A percentile compares a stretch with the other conserved stretches of the same genome.
These are phyloP conservation scores for Tricholomella constricta DNA, from an alignment of 768 basidiomycete genomes.

Conservation along the genomic window DNA sequence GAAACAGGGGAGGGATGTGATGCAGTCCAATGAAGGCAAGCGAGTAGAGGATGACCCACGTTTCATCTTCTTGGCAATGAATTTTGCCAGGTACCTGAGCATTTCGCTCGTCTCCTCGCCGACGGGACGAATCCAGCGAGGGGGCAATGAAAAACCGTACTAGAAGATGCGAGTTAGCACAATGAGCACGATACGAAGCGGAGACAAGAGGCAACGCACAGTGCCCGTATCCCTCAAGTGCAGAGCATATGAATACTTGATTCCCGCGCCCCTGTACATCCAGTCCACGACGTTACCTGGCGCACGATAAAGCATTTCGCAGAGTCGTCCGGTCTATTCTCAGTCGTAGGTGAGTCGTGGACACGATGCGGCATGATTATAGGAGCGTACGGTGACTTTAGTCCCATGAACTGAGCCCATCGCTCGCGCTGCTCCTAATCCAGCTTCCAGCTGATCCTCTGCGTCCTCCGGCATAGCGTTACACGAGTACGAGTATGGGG, in stretches of 20 bases:
- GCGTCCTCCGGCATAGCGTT: constrained; percentile 59
- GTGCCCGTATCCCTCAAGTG: constrained; percentile 74
- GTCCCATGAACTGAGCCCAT: constrained; percentile 52
- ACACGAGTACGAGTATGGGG: constrained; percentile 77
- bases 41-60: constrained; percentile 23
- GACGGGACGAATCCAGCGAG: constrained; percentile 72
- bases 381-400: constrained; percentile 42
- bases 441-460: constrained; percentile 71
- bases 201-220: constrained; percentile 38
- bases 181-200: background rate
- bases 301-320: constrained; percentile 48
- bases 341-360: background rate
- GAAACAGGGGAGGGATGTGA: background rate
- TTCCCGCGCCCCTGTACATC: constrained; percentile 55
- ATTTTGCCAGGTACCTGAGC: constrained; percentile 66
- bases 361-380: background rate
- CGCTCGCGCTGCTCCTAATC: constrained; percentile 57
- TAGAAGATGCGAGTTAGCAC: constrained; percentile 23
- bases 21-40: no score
- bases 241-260: constrained; percentile 65
- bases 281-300: constrained; percentile 71
- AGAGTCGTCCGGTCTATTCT: constrained; percentile 45
- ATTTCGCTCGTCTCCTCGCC: constrained; percentile 75
- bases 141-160: constrained; percentile 80
- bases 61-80: constrained; percentile 51